Percentiles rank a stretch among this genome's conserved stretches.
phyloP scores from a whole-genome alignment of 192 early-diverging fungal species.

The Coemansia sp. region DNA sequence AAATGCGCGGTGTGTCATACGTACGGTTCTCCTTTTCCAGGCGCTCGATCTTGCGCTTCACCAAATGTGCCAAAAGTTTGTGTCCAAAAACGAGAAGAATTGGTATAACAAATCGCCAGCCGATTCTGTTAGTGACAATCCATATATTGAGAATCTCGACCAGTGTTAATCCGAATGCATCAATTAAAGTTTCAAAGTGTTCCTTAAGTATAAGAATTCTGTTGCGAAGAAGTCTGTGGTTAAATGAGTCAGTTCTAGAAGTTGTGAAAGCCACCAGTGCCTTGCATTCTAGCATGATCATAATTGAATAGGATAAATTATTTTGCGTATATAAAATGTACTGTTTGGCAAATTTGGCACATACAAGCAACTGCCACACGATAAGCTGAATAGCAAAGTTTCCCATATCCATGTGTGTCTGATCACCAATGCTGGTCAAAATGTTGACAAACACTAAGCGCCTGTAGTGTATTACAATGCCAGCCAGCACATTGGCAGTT shows the following conservation, averaged over 20 bases:
- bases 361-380: background rate
- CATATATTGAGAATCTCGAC: conserved; percentile 15
- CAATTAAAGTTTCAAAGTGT: background rate
- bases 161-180: background rate
- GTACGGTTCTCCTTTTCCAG: conserved; percentile 1
- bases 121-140: conserved; percentile 27
- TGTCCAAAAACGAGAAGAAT: conserved; percentile 16
- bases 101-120: conserved; percentile 33
- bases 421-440: background rate
- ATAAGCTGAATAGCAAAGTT: background rate
- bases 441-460: background rate
- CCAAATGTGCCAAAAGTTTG: conserved; percentile 5
- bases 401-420: background rate
- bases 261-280: background rate
- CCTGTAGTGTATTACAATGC: background rate
- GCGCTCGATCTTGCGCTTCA: background rate
- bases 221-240: background rate
- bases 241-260: background rate
- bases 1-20: conserved; percentile 4
- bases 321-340: background rate
- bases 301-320: background rate
- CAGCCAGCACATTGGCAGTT: background rate
- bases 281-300: background rate
- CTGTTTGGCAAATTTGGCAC: background rate
- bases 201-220: too few species aligned